Evolutionary conservation across 805 yeast species (phyloP).

Genomic region (Millerozyma miso): DNA sequence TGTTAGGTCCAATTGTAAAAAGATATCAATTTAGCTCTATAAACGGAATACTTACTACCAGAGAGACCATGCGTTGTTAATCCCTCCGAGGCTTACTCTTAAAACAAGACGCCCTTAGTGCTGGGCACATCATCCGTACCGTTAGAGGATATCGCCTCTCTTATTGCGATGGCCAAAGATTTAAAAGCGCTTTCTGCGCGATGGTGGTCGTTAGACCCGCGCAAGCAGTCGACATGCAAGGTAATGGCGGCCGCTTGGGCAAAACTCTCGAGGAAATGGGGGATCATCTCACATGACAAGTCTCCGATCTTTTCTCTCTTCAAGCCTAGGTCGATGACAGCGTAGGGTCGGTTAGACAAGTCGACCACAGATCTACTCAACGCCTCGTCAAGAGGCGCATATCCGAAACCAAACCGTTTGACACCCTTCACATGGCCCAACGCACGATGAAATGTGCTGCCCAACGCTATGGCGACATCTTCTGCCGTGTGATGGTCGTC

Average conservation of each 20-base stretch:
- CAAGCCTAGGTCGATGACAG: conserved; percentile 84
- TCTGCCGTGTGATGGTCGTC: conserved; percentile 98
- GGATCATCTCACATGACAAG: conserved; percentile 91
- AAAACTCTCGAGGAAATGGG: conserved; percentile 93
- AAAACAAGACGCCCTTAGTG: conserved; percentile 90
- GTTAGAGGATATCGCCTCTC: conserved; percentile 75
- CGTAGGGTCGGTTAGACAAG: conserved; percentile 86
- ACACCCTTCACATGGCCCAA: conserved; percentile 87
- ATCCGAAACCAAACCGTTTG: conserved; percentile 87
- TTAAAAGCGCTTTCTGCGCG: conserved; percentile 95
- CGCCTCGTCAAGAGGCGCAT: conserved; percentile 96
- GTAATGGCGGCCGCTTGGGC: conserved; percentile 91
- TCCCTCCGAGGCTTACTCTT: no score
- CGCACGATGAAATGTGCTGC: conserved; percentile 84
- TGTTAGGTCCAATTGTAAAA: no score
- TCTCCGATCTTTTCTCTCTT: conserved; percentile 93
- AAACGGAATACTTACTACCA: no score
- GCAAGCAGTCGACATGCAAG: conserved; percentile 86
- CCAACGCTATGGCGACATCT: conserved; percentile 91
- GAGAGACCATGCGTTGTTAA: no score
- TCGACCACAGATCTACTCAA: conserved; percentile 95
- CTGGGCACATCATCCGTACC: conserved; percentile 92
- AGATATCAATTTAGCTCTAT: no score
- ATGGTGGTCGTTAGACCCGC: conserved; percentile 96
- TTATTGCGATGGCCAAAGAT: conserved; percentile 89